Conservation (phyloP, 2,329 filamentous ascomycete genomes). For the Sordariomycetes sp. region DNA sequence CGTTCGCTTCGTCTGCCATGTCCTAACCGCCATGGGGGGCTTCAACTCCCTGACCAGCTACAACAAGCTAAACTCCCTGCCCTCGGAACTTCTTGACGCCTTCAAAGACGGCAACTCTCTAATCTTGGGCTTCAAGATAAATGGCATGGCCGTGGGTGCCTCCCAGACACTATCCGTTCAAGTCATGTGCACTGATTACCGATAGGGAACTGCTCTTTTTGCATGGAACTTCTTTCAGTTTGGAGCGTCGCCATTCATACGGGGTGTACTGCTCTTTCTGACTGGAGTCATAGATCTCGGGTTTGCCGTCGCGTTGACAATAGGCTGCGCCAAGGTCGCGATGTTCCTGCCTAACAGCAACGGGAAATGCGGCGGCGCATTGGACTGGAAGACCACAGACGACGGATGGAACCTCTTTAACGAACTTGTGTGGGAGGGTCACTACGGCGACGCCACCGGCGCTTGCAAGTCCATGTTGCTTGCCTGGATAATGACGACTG, state of each 20-base stretch:
- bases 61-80: too few species aligned
- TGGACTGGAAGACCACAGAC: background rate
- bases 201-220: background rate
- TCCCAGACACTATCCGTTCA: too few species aligned
- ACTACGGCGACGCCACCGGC: background rate
- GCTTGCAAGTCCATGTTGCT: background rate
- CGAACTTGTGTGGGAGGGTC: background rate
- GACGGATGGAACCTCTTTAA: background rate
- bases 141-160: too few species aligned
- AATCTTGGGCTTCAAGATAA: too few species aligned
- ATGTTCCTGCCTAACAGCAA: background rate
- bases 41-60: too few species aligned
- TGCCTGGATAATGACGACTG: background rate
- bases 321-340: background rate
- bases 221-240: background rate
- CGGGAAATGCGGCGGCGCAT: background rate
- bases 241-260: background rate
- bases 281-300: background rate
- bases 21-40: too few species aligned
- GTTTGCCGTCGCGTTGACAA: background rate
- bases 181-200: background rate
- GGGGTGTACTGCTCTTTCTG: background rate
- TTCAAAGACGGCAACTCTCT: too few species aligned
- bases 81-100: too few species aligned
- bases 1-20: too few species aligned